Evolutionary conservation across 352 stramenopile genomes (phyloP), one percentile per base, ranked within the genome.

Genomic region (Globisporangium emineosum): DNA sequence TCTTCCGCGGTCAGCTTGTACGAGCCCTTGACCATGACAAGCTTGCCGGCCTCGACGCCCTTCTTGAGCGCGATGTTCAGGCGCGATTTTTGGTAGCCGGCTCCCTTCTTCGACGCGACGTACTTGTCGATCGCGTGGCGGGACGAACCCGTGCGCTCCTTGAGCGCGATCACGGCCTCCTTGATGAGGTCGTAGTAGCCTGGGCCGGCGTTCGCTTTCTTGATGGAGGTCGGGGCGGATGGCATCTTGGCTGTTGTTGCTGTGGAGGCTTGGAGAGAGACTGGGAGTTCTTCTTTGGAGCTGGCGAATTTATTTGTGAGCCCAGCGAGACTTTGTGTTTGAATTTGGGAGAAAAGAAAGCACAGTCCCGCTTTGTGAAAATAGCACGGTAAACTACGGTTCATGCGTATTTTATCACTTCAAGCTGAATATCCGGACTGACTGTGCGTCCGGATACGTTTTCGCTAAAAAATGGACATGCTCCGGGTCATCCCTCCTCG

Each of bases 121-220:
- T 85, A 97, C 77, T 98, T 98, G 77, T 97, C 95, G 68, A 98
- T 98, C n/a, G 93, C 93, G 65, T 96, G 79, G 52, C 87, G 80
- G 30, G 92, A 98, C 58, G 90, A 97, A 60, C 93, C 92, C 59
- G 75, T 88, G 70, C 91, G 90, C 63, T 97, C 92, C 75, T 98
- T 97, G 54, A 98, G 88, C 65, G 84, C 66, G 52, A 91, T 63
- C 66, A 98, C 92, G 57, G 91, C 90, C 71, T 97, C 89, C 75
- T 97, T 96, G 78, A 98, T 97, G 58, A 95, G 82, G 73, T 97
- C 88, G 74, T 93, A 96, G 83, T 97, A 95, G 69, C 81, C 82
- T 19, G 85, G 80, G 30, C 81, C 84, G 55, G 78, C 65, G 60
- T 75, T 77, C 53, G 69, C 66, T 64, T 91, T 93, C 78, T 91